Conservation (phyloP, 768 basidiomycete genomes). For the Ephemerocybe angulata region DNA sequence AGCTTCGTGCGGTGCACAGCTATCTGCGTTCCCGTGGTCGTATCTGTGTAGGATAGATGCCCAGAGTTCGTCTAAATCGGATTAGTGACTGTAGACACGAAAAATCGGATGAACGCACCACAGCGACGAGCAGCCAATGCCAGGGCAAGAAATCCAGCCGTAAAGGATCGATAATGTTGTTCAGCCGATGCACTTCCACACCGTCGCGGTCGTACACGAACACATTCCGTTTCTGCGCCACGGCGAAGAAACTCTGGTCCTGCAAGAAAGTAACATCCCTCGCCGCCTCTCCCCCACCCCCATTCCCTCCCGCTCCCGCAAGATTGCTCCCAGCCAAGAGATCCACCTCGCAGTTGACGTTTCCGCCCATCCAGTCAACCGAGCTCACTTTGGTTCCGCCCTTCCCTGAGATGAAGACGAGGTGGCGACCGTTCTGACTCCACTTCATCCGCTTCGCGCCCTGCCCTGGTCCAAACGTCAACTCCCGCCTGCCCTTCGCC, state of each 20-base stretch:
- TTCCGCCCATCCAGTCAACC: conserved; percentile 20
- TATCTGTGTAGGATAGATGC: conserved; percentile 94
- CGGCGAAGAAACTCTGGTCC: conserved; percentile 89
- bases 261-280: conserved; percentile 94
- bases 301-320: conserved; percentile 2
- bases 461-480: conserved; percentile 62
- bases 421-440: conserved; percentile 84
- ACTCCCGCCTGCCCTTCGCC: conserved; percentile 69
- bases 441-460: conserved; percentile 85
- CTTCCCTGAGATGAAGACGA: conserved; percentile 7
- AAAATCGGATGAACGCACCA: no score
- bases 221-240: conserved; percentile 93
- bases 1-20: conserved; percentile 88
- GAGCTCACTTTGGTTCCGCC: conserved; percentile 2
- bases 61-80: conserved; percentile 72
- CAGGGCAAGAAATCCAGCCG: conserved; percentile 90
- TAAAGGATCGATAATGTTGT: conserved; percentile 84
- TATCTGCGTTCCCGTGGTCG: conserved; percentile 85
- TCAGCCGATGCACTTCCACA: conserved; percentile 84
- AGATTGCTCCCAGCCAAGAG: conserved; percentile 1
- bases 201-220: conserved; percentile 96
- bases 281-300: conserved; percentile 3
- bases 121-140: conserved; percentile 87
- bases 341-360: conserved; percentile 48
- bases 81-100: neutral